These are phyloP conservation scores for Paecilomyces sp. DNA, from an alignment of 2,329 filamentous ascomycete species.

Conservation along the genomic window DNA sequence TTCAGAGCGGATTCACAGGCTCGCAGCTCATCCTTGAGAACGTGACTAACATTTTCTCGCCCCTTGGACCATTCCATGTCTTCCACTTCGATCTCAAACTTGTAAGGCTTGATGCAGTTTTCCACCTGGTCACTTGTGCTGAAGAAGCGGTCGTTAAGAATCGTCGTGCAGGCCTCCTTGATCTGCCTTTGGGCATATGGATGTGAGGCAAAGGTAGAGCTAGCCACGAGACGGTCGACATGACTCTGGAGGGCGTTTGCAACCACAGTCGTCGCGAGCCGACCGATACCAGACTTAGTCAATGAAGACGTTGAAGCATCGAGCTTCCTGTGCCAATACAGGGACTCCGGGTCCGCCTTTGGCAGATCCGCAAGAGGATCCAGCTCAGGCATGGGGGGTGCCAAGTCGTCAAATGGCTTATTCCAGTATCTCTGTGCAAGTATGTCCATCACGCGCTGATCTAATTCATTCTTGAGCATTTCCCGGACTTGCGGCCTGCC, in stretches of 20 bases:
- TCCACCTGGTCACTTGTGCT: constrained; percentile 97
- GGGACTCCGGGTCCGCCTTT: constrained; percentile 74
- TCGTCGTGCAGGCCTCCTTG: constrained; percentile 78
- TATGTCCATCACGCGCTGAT: constrained; percentile 89
- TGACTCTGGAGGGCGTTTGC: constrained; percentile 79
- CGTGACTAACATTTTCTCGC: constrained; percentile 69
- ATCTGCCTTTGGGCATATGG: constrained; percentile 93
- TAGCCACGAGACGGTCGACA: constrained; percentile 68
- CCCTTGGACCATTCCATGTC: constrained; percentile 81
- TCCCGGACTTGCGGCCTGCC: constrained; percentile 83
- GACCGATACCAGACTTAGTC: constrained; percentile 88
- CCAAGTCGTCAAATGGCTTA: constrained; percentile 81
- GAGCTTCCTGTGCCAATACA: constrained; percentile 90
- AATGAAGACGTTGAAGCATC: constrained; percentile 85
- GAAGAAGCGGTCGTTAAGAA: constrained; percentile 90
- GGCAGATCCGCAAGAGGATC: constrained; percentile 72
- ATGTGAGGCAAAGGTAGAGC: constrained; percentile 80
- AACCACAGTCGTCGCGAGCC: constrained; percentile 85
- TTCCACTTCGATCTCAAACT: constrained; percentile 94
- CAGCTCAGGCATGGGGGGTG: constrained; percentile 56
- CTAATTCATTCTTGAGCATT: constrained; percentile 82
- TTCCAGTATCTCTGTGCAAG: constrained; percentile 97
- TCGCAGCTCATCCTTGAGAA: constrained; percentile 79
- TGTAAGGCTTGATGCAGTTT: constrained; percentile 98
- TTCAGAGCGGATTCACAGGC: constrained; percentile 76